These are phyloP conservation scores for Neurospora tetraspora DNA, from an alignment of 495 filamentous ascomycete species.

Conservation along the genomic window DNA sequence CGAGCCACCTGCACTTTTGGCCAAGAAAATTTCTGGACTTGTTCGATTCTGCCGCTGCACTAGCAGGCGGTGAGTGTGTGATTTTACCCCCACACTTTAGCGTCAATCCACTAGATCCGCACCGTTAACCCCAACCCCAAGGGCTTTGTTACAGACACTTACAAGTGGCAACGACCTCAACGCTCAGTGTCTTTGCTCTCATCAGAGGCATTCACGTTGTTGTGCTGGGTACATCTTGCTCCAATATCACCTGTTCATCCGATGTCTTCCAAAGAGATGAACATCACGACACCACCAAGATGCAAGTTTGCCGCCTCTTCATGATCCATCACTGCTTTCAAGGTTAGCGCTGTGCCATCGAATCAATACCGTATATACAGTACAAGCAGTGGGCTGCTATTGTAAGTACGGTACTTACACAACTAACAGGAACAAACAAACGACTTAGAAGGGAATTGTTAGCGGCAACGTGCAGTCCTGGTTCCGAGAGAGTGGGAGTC, in stretches of 20 bases:
- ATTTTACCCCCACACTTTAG: background rate
- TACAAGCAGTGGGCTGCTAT: background rate
- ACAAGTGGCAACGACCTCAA: background rate
- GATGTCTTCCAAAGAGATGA: background rate
- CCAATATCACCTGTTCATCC: background rate
- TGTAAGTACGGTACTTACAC: background rate
- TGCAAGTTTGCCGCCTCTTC: background rate
- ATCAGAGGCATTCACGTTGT: background rate
- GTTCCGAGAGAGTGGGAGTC: background rate
- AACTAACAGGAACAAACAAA: background rate
- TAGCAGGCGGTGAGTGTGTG: slow-evolving; percentile 6
- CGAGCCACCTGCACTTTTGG: background rate
- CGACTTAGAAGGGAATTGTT: background rate
- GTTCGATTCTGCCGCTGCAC: slow-evolving; percentile 7
- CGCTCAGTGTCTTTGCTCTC: background rate
- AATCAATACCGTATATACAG: background rate
- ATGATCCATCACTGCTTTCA: background rate
- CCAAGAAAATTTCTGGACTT: slow-evolving; percentile 15
- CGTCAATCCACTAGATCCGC: background rate
- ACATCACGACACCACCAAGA: background rate
- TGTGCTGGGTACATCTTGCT: background rate
- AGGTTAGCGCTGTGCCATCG: background rate
- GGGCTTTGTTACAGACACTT: background rate
- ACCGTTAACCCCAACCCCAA: background rate
- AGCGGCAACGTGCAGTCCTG: slow-evolving; percentile 3